Percentiles rank a stretch among this genome's conserved stretches.
These are phyloP conservation scores for Neospermospora avenae DNA, from an alignment of 2,329 filamentous ascomycete genomes.

Conservation along the genomic window DNA sequence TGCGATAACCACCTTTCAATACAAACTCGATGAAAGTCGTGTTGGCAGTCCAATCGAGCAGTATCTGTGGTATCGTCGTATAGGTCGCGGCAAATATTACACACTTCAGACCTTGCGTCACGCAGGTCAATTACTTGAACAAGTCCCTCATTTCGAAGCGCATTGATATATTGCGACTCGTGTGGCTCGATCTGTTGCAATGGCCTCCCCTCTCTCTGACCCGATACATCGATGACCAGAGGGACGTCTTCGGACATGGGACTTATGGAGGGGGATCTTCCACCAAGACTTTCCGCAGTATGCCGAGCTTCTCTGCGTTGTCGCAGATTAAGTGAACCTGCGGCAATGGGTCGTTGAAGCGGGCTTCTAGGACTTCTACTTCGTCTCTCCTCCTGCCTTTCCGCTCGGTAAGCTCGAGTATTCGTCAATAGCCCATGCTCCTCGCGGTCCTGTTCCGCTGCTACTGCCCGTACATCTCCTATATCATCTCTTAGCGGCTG, in stretches of 20 bases:
- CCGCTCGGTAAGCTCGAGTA: not conserved
- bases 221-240: not conserved
- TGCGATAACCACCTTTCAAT: not conserved
- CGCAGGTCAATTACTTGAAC: not conserved
- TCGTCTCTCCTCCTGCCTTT: conserved; percentile 1
- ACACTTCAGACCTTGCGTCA: not conserved
- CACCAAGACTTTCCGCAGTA: not conserved
- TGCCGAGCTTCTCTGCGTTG: conserved; percentile 3
- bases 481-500: not conserved
- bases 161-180: not conserved
- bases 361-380: conserved; percentile 1
- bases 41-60: not conserved
- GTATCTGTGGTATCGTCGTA: not conserved
- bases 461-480: not conserved
- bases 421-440: not conserved
- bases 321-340: not conserved
- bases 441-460: not conserved
- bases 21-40: not conserved
- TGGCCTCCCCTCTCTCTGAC: not conserved
- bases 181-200: not conserved
- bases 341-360: not conserved
- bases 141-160: not conserved
- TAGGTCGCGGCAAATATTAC: not conserved
- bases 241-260: not conserved
- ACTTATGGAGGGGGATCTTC: not conserved